phyloP scores from a whole-genome alignment of 1,284 basidiomycete species.

The Apiotrichum veenhuisii region DNA sequence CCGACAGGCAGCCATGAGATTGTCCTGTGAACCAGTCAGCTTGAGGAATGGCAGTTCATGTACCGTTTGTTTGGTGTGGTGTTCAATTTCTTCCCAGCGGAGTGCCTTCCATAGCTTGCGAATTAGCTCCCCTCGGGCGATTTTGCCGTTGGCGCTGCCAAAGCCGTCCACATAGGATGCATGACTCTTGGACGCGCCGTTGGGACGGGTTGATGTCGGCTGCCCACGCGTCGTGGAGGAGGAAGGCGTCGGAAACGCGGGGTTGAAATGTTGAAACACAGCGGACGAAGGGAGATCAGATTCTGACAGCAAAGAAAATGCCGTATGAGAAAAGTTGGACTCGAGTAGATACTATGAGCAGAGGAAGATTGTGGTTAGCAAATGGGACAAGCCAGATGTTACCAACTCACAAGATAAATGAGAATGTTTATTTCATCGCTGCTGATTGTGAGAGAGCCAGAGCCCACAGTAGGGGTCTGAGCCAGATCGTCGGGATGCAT shows the following conservation, averaged over 20 bases:
- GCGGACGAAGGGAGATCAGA: conserved; percentile 37
- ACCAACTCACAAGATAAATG: conserved; percentile 34
- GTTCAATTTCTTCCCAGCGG: conserved; percentile 44
- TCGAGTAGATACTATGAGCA: conserved; percentile 40
- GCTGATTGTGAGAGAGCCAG: conserved; percentile 28
- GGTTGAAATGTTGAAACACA: conserved; percentile 43
- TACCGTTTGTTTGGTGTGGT: conserved; percentile 23
- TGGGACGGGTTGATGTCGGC: conserved; percentile 12
- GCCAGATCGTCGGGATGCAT: neutral
- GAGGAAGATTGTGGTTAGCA: neutral
- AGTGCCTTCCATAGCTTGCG: conserved; percentile 45
- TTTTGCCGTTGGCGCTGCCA: conserved; percentile 14
- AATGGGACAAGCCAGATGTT: neutral
- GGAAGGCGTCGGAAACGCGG: conserved; percentile 24
- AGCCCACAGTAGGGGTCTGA: neutral
- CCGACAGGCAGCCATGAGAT: conserved; percentile 20
- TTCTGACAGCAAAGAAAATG: conserved; percentile 42
- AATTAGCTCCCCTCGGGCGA: conserved; percentile 42
- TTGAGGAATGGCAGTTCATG: too few relatives aligned
- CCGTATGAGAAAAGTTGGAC: conserved; percentile 45
- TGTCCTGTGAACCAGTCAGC: neutral
- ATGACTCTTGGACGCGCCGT: conserved; percentile 5
- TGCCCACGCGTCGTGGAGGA: neutral
- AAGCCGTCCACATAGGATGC: neutral
- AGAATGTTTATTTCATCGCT: conserved; percentile 47